Conservation (phyloP, 306 rosid species). For the Quercus engelmannii region DNA sequence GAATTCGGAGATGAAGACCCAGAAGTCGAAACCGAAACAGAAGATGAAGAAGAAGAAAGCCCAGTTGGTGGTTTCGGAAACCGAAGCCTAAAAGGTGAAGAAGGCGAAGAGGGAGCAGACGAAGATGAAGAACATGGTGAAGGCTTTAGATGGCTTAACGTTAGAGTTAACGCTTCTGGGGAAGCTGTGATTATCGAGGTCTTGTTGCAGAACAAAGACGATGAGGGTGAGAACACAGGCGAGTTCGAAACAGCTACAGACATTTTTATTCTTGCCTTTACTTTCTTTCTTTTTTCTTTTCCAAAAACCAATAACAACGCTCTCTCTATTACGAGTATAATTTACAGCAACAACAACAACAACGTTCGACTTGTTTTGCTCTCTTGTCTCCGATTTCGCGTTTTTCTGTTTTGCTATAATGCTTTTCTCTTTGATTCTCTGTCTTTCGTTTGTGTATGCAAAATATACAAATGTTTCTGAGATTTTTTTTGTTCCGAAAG, state of each 20-base stretch:
- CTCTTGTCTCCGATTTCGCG: too few relatives aligned
- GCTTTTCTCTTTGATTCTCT: neutral
- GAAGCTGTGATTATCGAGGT: constrained; percentile 46
- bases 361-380: neutral
- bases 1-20: constrained; percentile 36
- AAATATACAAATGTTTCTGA: too few relatives aligned
- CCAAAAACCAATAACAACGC: neutral
- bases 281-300: neutral
- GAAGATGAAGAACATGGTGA: constrained; percentile 29
- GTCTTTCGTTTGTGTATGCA: neutral
- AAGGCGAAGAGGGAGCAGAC: constrained; percentile 56
- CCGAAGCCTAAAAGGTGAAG: constrained; percentile 76
- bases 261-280: constrained; percentile 31
- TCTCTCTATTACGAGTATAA: too few relatives aligned
- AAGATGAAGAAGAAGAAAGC: constrained; percentile 21
- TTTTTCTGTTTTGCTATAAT: neutral
- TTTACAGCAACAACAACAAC: too few relatives aligned
- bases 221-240: constrained; percentile 74
- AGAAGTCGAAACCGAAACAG: constrained; percentile 3
- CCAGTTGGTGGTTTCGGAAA: constrained; percentile 49
- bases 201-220: constrained; percentile 56
- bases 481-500: too few relatives aligned
- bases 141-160: constrained; percentile 51
- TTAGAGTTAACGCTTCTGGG: constrained; percentile 40
- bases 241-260: constrained; percentile 71